Base-by-base conservation (phyloP, 352 stramenopile species). In the Blastocystis sp. region DNA sequence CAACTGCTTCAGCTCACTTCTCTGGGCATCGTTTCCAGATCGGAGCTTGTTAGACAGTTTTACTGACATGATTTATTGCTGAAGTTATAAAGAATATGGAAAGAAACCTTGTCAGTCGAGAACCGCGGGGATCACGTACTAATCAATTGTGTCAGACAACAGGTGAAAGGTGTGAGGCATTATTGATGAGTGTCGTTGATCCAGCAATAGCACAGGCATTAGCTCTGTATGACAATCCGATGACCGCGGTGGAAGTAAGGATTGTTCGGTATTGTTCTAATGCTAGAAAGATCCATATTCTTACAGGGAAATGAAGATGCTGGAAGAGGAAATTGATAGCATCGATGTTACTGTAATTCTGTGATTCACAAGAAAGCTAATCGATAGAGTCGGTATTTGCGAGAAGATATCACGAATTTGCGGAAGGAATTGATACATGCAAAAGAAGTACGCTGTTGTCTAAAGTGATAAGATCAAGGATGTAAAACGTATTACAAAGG, bases 371-470 rank as follows among this genome's bases (percentile, higher is more conserved):
- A 33, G n/a, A 40, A 35, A 51, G 13, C 91, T 97, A 91, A 33
- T 44, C 0, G 19, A 17, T 84, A 84, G 73, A 56, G 42, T 40
- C 30, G 53, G 15, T 99, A 99, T 92, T 96, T 99, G 91, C 99
- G 99, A 92, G 97, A 99, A 90, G 97, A 99, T 90, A 99, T 99
- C 95, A 98, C 97, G 89, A 98, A 99, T 91, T 93, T 99, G 17
- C 98, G 99, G 93, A 93, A 97, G 24, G 97, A 99, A 91, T 93
- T 99, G 37, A 97, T 99, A 89, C 95, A 97, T 42, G 97, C 97
- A 48, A 99, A 99, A 92, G 97, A 99, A 91, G 94, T 95, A 88
- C n/a, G 4, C 30, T 22, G 62, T 5, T 59, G 82, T 24, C 40
- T 57, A 40, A 24, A 11, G 57, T 24, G 19, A 5, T 51, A 37